Evolutionary conservation across 225 moss, liverwort and hornwort species (phyloP).

Genomic region (Climacium dendroides): DNA sequence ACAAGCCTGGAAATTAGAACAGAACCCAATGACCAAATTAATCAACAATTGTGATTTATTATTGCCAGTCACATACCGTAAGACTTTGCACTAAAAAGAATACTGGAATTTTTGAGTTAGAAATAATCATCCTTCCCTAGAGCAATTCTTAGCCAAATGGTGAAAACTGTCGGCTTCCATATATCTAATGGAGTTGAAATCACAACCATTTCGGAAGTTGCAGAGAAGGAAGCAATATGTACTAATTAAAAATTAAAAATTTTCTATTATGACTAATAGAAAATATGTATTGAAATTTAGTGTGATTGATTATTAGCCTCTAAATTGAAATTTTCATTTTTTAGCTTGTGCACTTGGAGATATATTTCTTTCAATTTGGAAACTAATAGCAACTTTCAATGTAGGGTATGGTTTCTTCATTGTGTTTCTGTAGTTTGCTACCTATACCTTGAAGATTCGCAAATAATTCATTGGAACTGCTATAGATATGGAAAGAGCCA

Average conservation of each 20-base stretch:
- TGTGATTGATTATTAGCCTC: not conserved
- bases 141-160: not conserved
- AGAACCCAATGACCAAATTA: not conserved
- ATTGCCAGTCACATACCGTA: not conserved
- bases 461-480: not conserved
- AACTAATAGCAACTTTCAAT: not conserved
- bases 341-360: not conserved
- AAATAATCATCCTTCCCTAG: not conserved
- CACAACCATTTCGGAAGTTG: not conserved
- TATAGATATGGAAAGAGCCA: not conserved
- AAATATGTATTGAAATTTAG: too few species aligned
- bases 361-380: not conserved
- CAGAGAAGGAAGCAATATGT: too few species aligned
- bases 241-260: not conserved
- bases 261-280: not conserved
- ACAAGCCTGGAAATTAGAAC: conserved; percentile 44
- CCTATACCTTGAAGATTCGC: not conserved
- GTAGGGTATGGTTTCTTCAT: not conserved
- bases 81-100: not conserved
- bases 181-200: not conserved
- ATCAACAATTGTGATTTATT: not conserved
- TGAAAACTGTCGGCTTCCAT: not conserved
- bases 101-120: not conserved
- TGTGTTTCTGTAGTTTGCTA: not conserved
- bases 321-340: not conserved